phyloP scores from a whole-genome alignment of 768 basidiomycete genomes.

The Xerocomus potaroensis region DNA sequence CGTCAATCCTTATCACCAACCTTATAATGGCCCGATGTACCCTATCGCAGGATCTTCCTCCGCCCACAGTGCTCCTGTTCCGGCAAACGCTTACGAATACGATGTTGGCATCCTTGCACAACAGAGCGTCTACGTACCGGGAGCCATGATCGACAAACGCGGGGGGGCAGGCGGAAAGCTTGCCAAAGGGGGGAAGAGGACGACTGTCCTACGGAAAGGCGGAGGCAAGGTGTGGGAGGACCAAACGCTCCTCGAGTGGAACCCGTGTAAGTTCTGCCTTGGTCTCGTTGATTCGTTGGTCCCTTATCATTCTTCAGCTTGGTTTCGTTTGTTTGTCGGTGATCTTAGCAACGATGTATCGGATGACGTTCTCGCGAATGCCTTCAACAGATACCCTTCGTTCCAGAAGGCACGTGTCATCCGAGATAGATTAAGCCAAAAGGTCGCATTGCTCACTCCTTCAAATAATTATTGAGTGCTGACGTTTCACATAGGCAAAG shows the following conservation, averaged over 20 bases:
- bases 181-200: slow-evolving; percentile 86
- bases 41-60: slow-evolving; percentile 62
- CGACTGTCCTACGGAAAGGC: slow-evolving; percentile 92
- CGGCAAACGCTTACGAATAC: slow-evolving; percentile 89
- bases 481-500: slow-evolving; percentile 60
- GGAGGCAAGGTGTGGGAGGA: slow-evolving; percentile 99
- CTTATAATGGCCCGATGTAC: slow-evolving; percentile 72
- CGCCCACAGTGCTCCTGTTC: slow-evolving; percentile 70
- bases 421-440: slow-evolving; percentile 88
- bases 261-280: slow-evolving; percentile 64
- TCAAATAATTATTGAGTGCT: neutral
- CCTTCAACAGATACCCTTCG: slow-evolving; percentile 89
- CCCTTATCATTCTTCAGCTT: slow-evolving; percentile 48
- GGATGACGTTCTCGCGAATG: slow-evolving; percentile 88
- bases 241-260: slow-evolving; percentile 96
- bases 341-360: slow-evolving; percentile 98
- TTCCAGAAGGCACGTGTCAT: slow-evolving; percentile 96
- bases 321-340: slow-evolving; percentile 97
- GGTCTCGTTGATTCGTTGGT: neutral
- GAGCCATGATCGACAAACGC: slow-evolving; percentile 85
- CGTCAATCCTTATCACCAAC: slow-evolving; percentile 78
- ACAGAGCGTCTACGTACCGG: slow-evolving; percentile 89
- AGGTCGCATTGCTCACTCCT: slow-evolving; percentile 44
- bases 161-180: slow-evolving; percentile 83
- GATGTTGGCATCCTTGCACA: slow-evolving; percentile 89